Evolutionary conservation across 148 eudicot genomes (phyloP).

Genomic region (Cornus kousa): DNA sequence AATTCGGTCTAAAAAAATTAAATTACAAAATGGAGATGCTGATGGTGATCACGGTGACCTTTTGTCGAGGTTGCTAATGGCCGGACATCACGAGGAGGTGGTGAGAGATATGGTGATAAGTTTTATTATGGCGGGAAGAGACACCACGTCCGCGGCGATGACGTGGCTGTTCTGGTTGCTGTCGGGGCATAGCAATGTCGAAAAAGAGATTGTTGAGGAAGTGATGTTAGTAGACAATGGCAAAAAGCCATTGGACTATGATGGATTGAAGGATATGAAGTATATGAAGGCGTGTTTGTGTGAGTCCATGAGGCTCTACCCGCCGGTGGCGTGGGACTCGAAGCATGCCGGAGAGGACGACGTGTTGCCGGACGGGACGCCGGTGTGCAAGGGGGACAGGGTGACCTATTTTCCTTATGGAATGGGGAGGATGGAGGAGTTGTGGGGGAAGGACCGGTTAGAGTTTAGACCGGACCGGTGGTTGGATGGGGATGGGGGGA

Average conservation of each 20-base stretch:
- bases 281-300: conserved; percentile 63
- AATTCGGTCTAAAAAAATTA: conserved; percentile 29
- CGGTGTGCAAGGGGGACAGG: conserved; percentile 48
- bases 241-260: conserved; percentile 20
- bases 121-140: conserved; percentile 79
- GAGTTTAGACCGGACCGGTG: conserved; percentile 74
- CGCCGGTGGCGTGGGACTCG: conserved; percentile 96
- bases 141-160: conserved; percentile 80
- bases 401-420: conserved; percentile 87
- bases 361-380: conserved; percentile 75
- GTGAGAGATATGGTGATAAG: conserved; percentile 77
- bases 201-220: conserved; percentile 26
- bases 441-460: conserved; percentile 71
- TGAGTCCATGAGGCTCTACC: conserved; percentile 81
- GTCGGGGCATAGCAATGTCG: conserved; percentile 19
- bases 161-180: conserved; percentile 82
- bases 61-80: conserved; percentile 47
- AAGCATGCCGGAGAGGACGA: conserved; percentile 69
- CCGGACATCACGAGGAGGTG: conserved; percentile 38
- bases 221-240: background rate
- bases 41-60: conserved; percentile 27
- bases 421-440: conserved; percentile 81
- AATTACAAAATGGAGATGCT: background rate
- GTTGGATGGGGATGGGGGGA: conserved; percentile 31
- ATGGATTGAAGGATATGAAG: conserved; percentile 51